Percentiles rank a stretch among this genome's conserved stretches.
Conservation (phyloP, 805 yeast species). For the Candida tammaniensis region DNA sequence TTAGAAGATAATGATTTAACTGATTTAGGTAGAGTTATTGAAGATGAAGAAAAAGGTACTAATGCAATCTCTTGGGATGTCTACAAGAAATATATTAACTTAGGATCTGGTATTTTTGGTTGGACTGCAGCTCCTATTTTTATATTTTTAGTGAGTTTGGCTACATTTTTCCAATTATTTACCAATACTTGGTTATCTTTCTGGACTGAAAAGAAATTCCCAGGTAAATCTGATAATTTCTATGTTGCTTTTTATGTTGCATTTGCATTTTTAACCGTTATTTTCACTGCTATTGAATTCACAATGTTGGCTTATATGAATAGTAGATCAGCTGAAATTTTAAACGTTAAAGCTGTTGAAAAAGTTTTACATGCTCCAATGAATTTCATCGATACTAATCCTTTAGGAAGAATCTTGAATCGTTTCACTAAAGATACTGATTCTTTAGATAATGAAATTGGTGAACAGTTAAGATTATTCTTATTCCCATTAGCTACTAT, state of each 20-base stretch:
- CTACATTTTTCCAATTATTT: constrained; percentile 41
- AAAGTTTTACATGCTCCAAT: constrained; percentile 41
- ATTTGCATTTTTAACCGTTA: constrained; percentile 35
- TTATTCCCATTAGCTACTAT: constrained; percentile 39
- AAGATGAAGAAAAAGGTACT: constrained; percentile 35
- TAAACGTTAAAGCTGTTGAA: constrained; percentile 37
- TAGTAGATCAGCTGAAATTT: constrained; percentile 32
- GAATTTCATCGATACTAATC: constrained; percentile 42
- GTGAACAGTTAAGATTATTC: constrained; percentile 41
- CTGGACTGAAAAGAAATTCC: constrained; percentile 37
- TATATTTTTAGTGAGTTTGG: constrained; percentile 27
- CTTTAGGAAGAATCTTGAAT: constrained; percentile 43
- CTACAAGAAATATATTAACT: constrained; percentile 33
- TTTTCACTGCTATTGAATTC: constrained; percentile 38
- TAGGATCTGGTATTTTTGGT: constrained; percentile 40
- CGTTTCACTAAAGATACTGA: constrained; percentile 46
- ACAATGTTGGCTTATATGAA: constrained; percentile 42
- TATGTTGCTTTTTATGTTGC: constrained; percentile 35
- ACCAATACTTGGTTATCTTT: constrained; percentile 46
- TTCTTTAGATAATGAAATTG: constrained; percentile 44
- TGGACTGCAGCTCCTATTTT: constrained; percentile 31
- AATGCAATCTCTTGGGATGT: constrained; percentile 40
- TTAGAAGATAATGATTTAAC: constrained; percentile 2
- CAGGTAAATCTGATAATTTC: constrained; percentile 23
- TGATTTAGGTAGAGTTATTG: constrained; percentile 27